phyloP scores from a whole-genome alignment of 768 basidiomycete species.

The Kondoa malvinella region DNA sequence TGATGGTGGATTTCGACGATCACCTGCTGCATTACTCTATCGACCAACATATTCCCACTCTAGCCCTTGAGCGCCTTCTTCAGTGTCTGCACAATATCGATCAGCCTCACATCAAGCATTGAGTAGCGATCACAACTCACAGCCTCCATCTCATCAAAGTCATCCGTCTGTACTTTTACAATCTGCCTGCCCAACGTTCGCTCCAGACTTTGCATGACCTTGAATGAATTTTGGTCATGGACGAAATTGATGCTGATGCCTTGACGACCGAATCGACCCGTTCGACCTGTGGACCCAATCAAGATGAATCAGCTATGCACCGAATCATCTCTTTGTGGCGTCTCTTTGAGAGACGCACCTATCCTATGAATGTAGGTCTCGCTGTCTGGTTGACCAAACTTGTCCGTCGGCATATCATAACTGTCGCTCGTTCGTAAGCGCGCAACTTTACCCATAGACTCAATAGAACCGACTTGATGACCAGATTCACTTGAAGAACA shows the following conservation, averaged over 20 bases:
- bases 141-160: slow-evolving; percentile 69
- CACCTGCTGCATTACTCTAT: neutral
- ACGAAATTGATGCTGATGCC: slow-evolving; percentile 97
- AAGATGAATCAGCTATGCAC: neutral
- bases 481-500: slow-evolving; percentile 98
- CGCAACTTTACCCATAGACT: neutral
- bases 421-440: slow-evolving; percentile 22
- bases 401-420: slow-evolving; percentile 36
- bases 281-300: slow-evolving; percentile 50
- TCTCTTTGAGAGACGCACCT: no score
- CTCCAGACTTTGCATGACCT: slow-evolving; percentile 80
- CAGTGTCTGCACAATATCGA: slow-evolving; percentile 12
- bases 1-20: neutral
- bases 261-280: slow-evolving; percentile 91
- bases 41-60: neutral
- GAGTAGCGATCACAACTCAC: slow-evolving; percentile 6
- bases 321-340: slow-evolving; percentile 4
- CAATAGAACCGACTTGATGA: slow-evolving; percentile 76
- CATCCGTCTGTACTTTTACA: slow-evolving; percentile 66
- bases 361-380: slow-evolving; percentile 98
- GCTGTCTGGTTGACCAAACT: slow-evolving; percentile 49
- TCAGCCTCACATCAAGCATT: neutral
- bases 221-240: slow-evolving; percentile 69
- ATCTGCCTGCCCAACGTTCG: slow-evolving; percentile 59
- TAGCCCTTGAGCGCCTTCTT: slow-evolving; percentile 22